phyloP scores from a whole-genome alignment of 176 grass and related monocot species.

The Phoenix roebelenii region DNA sequence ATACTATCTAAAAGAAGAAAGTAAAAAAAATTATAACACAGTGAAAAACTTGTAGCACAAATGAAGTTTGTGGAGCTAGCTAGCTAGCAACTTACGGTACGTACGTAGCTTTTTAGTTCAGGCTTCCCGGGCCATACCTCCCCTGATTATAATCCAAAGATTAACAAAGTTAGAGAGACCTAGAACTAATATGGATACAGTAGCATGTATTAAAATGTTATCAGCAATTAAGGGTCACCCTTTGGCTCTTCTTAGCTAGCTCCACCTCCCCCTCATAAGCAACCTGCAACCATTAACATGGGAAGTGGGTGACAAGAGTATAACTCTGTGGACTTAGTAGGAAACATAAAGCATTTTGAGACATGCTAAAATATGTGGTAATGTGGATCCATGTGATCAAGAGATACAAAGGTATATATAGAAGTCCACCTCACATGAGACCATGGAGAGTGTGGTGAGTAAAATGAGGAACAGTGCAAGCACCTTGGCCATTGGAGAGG shows the following conservation, averaged over 20 bases:
- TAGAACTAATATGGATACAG: no score
- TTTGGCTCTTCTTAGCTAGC: background rate
- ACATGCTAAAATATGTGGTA: no score
- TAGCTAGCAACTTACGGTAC: background rate
- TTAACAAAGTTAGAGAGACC: no score
- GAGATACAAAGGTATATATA: no score
- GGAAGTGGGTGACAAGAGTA: no score
- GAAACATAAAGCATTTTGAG: no score
- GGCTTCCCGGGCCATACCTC: background rate
- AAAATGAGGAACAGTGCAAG: background rate
- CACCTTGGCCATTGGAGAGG: background rate
- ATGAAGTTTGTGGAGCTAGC: no score
- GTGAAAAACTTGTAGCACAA: no score
- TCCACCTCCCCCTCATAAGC: background rate
- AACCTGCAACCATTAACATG: background rate
- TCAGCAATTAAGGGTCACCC: background rate
- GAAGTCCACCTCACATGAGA: constrained; percentile 1
- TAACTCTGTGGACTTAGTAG: no score
- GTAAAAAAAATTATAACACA: background rate
- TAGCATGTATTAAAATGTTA: background rate
- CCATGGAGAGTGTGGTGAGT: background rate
- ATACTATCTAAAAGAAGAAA: no score
- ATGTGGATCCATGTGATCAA: no score
- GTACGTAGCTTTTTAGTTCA: constrained; percentile 6
- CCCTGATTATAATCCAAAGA: background rate